A percentile compares a stretch with the other conserved stretches of the same genome.
Conservation (phyloP, 176 grass and related monocot genomes). For the Dendrocalamus sinicus region DNA sequence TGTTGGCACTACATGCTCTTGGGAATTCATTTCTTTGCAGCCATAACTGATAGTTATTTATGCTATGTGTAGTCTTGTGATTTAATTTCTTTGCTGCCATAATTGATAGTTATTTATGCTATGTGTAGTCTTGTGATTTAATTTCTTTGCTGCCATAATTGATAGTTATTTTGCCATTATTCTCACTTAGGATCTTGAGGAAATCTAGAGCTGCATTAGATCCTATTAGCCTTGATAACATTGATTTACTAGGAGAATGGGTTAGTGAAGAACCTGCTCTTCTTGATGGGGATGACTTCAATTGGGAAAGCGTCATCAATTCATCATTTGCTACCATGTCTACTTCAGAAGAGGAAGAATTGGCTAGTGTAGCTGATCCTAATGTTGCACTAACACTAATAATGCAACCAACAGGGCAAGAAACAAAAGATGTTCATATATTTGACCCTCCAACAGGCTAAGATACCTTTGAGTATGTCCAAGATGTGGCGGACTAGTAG, state of each 20-base stretch:
- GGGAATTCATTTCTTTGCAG: too few relatives aligned
- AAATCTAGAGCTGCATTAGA: slow-evolving; percentile 33
- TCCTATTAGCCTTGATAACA: slow-evolving; percentile 48
- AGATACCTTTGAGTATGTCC: too few relatives aligned
- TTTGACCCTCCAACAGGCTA: too few relatives aligned
- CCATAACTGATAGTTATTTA: too few relatives aligned
- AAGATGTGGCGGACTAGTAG: too few relatives aligned
- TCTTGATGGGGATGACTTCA: neutral
- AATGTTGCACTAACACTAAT: neutral
- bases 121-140: neutral
- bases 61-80: neutral
- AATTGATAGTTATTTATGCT: neutral
- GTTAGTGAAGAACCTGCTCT: too few relatives aligned
- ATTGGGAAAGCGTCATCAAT: neutral
- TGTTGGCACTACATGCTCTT: too few relatives aligned
- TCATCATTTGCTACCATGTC: neutral
- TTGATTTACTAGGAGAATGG: neutral
- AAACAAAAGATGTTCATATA: too few relatives aligned
- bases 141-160: neutral
- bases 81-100: neutral
- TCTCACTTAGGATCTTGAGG: slow-evolving; percentile 30
- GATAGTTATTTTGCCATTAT: slow-evolving; percentile 7
- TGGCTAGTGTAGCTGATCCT: neutral
- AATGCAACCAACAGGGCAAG: too few relatives aligned
- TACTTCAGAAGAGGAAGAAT: neutral